Base-by-base conservation (phyloP, 78 protist species). In the Planoprotostelium fungivorum region DNA sequence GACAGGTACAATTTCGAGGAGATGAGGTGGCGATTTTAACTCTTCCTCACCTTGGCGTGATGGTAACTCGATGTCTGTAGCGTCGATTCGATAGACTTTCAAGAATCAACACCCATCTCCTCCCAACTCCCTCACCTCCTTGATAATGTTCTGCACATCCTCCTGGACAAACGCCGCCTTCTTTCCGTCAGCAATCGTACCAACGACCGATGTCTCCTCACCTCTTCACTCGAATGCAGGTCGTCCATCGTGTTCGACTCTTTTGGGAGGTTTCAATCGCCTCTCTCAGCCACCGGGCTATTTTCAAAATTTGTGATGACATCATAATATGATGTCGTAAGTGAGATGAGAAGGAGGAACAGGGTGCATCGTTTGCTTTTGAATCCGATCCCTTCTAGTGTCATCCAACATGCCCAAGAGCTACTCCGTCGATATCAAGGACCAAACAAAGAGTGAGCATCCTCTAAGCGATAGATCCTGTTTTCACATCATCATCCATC, bases 1-100 rank as follows among this genome's bases (percentile, higher is more conserved):
- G n/a, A n/a, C n/a, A n/a, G n/a, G n/a, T n/a, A n/a, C n/a, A n/a
- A n/a, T n/a, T n/a, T n/a, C n/a, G n/a, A n/a, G n/a, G n/a, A 51
- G 5, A 51, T 16, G 73, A 51, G 73, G 73, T 16, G 73, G 16
- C 73, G 16, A 16, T 25, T 25, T 25, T 25, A 5, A 51, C 16
- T 51, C 16, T 51, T 16, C 5, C 31, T 84, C 38, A 94, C 96
- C 91, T 89, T 96, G 29, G 37, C 0, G 83, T 86, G 93, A 16
- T 90, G 84, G 89, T 90, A 90, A 16, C 23, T 25, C 34, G 1
- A 1, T 1, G 29, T 28, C 1, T 84, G 88, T 29, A 90, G 0
- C 23, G 38, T 85, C 38, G 29, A n/a, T 38, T 89, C 91, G 83
- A 89, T 84, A 34, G 90, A 36, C 90, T 88, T n/a, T 28, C 16